Evolutionary conservation across 108 stramenopile species (phyloP).

Genomic region (Cyclotella kingstonii): DNA sequence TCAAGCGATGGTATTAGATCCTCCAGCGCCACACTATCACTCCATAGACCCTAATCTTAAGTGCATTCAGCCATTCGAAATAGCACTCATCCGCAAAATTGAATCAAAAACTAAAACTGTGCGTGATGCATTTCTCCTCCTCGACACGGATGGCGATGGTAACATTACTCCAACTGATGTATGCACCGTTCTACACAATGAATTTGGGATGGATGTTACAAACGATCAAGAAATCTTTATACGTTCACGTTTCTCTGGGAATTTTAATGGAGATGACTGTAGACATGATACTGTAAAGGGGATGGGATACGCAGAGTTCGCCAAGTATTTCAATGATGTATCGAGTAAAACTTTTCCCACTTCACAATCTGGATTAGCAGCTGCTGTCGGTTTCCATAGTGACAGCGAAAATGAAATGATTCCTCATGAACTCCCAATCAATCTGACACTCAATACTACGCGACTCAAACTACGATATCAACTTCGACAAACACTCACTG

Average conservation of each 20-base stretch:
- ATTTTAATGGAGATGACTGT: background rate
- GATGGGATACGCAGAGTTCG: conserved; percentile 30
- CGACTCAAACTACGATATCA: conserved; percentile 20
- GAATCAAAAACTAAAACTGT: conserved; percentile 18
- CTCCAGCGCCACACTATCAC: conserved; percentile 10
- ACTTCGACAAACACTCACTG: conserved; percentile 14
- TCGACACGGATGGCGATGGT: conserved; percentile 38
- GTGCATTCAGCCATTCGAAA: conserved; percentile 32
- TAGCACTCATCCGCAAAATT: conserved; percentile 35
- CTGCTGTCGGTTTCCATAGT: conserved; percentile 24
- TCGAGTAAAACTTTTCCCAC: conserved; percentile 12
- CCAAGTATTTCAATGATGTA: conserved; percentile 29
- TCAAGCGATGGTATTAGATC: too few relatives aligned
- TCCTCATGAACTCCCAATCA: conserved; percentile 21
- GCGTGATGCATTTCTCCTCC: conserved; percentile 41
- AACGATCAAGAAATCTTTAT: conserved; percentile 23
- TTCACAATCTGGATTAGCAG: conserved; percentile 22
- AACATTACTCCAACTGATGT: conserved; percentile 23
- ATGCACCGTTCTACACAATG: conserved; percentile 36
- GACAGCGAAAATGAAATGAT: conserved; percentile 1
- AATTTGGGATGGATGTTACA: conserved; percentile 35
- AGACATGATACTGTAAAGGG: conserved; percentile 6
- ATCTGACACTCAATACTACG: conserved; percentile 3
- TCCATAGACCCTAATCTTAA: background rate
- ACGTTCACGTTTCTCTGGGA: conserved; percentile 2